Conservation (phyloP, 2,329 filamentous ascomycete genomes). For the Aspergillus clavatus region DNA sequence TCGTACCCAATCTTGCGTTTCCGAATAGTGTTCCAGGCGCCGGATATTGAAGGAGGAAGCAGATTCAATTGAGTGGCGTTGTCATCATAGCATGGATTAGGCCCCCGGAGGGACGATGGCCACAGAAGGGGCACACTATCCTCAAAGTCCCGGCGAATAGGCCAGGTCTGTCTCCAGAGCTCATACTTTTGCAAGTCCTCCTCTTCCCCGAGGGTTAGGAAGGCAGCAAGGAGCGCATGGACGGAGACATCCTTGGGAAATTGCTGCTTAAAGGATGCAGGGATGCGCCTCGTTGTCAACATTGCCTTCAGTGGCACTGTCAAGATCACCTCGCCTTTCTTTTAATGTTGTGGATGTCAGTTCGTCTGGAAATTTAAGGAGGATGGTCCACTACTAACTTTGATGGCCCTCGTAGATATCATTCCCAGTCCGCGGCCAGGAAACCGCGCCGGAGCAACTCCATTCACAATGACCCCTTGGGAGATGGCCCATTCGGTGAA, state of each 20-base stretch:
- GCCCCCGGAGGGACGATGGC: conserved; percentile 38
- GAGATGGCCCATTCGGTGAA: conserved; percentile 65
- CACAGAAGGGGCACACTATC: conserved; percentile 55
- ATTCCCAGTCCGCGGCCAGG: conserved; percentile 73
- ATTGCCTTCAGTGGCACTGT: conserved; percentile 61
- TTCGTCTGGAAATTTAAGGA: not conserved
- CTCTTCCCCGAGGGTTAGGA: conserved; percentile 51
- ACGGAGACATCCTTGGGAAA: conserved; percentile 55
- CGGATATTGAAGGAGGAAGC: conserved; percentile 37
- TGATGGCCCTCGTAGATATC: conserved; percentile 61
- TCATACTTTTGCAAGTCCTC: conserved; percentile 46
- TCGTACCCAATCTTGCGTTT: conserved; percentile 20
- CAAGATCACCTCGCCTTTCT: conserved; percentile 60
- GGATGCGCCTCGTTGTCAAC: conserved; percentile 59
- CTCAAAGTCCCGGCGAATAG: conserved; percentile 56
- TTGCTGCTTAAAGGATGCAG: conserved; percentile 47
- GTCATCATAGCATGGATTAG: conserved; percentile 26
- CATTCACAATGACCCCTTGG: conserved; percentile 62
- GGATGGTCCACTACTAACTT: conserved; percentile 45
- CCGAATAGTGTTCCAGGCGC: conserved; percentile 30
- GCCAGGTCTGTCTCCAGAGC: conserved; percentile 65
- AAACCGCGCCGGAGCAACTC: conserved; percentile 62
- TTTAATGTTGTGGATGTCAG: not conserved
- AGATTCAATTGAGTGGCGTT: conserved; percentile 20
- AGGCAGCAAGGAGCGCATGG: conserved; percentile 69